These are phyloP conservation scores for Debaryomyces hansenii DNA, from an alignment of 805 yeast species.

Conservation along the genomic window DNA sequence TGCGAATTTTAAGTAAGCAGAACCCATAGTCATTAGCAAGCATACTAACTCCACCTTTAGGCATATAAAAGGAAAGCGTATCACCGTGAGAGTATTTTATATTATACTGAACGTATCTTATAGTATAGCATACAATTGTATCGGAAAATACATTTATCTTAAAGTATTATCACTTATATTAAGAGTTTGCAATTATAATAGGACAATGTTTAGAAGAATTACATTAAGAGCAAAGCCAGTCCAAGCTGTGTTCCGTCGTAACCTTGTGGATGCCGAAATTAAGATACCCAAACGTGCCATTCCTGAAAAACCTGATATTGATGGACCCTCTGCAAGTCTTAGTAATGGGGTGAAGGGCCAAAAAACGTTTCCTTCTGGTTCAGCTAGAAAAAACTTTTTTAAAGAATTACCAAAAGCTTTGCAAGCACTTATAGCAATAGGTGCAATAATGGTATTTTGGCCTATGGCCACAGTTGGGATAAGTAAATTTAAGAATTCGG, in stretches of 20 bases:
- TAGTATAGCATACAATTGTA: no score
- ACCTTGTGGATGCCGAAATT: background rate
- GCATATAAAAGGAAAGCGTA: no score
- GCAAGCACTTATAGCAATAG: slow-evolving; percentile 5
- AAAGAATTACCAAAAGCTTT: slow-evolving; percentile 9
- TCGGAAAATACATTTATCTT: no score
- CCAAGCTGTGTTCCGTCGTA: background rate
- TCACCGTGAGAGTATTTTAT: no score
- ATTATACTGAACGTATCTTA: no score
- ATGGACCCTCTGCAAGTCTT: background rate
- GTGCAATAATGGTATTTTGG: slow-evolving; percentile 10
- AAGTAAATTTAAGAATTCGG: slow-evolving; percentile 8
- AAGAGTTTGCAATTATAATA: no score
- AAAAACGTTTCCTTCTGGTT: slow-evolving; percentile 11
- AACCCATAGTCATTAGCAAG: no score
- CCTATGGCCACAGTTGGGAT: slow-evolving; percentile 8
- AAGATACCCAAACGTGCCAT: background rate
- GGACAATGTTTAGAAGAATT: background rate
- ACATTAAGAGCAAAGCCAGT: background rate
- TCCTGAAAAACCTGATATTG: background rate
- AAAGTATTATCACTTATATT: no score
- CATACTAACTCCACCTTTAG: no score
- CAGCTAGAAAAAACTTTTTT: slow-evolving; percentile 2
- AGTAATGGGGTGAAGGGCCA: background rate
- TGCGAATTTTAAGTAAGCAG: background rate